Evolutionary conservation across 768 basidiomycete genomes (phyloP).

Genomic region (Boletus insuetus): DNA sequence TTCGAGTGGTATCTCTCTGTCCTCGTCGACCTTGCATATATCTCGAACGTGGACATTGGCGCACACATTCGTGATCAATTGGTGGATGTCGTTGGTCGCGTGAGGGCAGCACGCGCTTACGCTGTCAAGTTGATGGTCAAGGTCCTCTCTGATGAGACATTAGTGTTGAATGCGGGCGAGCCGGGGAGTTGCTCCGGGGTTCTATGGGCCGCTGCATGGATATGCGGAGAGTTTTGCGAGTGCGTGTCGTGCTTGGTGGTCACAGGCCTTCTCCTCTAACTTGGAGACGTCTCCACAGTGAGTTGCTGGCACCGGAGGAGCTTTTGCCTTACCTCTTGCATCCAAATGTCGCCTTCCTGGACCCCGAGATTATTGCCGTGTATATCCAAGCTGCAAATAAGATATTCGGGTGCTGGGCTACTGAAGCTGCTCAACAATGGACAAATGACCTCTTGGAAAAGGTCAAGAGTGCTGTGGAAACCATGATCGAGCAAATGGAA

Average conservation of each 20-base stretch:
- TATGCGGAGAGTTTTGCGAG: conserved; percentile 94
- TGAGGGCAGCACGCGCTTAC: conserved; percentile 69
- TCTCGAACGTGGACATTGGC: conserved; percentile 80
- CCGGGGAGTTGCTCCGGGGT: conserved; percentile 79
- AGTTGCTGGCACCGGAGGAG: conserved; percentile 75
- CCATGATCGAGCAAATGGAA: conserved; percentile 54
- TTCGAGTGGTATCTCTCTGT: conserved; percentile 99
- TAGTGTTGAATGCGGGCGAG: conserved; percentile 65
- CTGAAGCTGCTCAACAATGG: conserved; percentile 76
- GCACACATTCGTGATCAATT: conserved; percentile 76
- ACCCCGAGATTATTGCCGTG: conserved; percentile 66
- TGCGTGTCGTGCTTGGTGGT: conserved; percentile 36
- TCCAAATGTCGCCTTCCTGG: conserved; percentile 51
- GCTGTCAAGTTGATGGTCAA: conserved; percentile 84
- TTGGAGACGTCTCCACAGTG: conserved; percentile 41
- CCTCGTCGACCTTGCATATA: conserved; percentile 85
- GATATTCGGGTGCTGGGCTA: conserved; percentile 83
- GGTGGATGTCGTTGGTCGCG: conserved; percentile 83
- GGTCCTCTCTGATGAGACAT: conserved; percentile 73
- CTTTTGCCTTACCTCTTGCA: conserved; percentile 69
- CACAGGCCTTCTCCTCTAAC: background rate
- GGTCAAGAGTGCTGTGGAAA: conserved; percentile 61
- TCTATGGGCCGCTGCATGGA: conserved; percentile 93
- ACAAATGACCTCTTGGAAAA: conserved; percentile 65
- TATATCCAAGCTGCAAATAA: conserved; percentile 85